Conservation (phyloP, 2,329 filamentous ascomycete species). For the Bipolaris cookei region DNA sequence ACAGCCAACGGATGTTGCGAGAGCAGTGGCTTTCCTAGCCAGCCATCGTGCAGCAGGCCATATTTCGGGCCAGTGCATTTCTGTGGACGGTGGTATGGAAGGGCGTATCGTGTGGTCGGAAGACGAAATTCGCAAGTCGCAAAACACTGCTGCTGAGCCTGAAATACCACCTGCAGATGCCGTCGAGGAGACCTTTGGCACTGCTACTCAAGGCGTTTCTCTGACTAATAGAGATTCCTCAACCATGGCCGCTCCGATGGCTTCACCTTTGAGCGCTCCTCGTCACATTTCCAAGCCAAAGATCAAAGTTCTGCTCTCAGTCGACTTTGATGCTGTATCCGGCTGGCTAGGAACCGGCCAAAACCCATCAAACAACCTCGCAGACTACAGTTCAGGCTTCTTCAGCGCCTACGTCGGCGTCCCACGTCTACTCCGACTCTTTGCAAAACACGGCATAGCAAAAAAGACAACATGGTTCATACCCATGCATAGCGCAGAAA, state of each 20-base stretch:
- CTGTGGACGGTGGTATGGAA: constrained; percentile 60
- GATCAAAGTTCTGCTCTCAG: constrained; percentile 51
- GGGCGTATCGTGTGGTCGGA: constrained; percentile 58
- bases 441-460: constrained; percentile 59
- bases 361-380: constrained; percentile 59
- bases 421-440: constrained; percentile 60
- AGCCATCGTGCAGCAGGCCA: constrained; percentile 60
- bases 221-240: constrained; percentile 7
- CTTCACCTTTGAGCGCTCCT: background rate
- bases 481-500: constrained; percentile 65
- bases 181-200: constrained; percentile 15
- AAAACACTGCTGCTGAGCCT: constrained; percentile 4
- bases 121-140: constrained; percentile 44
- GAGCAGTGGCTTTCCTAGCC: constrained; percentile 58
- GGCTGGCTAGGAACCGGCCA: constrained; percentile 66
- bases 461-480: constrained; percentile 66
- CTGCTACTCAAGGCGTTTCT: constrained; percentile 17
- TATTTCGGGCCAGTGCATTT: constrained; percentile 61
- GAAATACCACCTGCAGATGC: background rate
- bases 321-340: constrained; percentile 65
- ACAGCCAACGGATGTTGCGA: constrained; percentile 57
- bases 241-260: background rate
- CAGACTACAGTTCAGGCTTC: constrained; percentile 63
- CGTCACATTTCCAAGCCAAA: constrained; percentile 25
- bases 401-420: constrained; percentile 65